Percentiles rank a stretch among this genome's conserved stretches.
Evolutionary conservation across 2,329 filamentous ascomycete species (phyloP).

Genomic region (Monosporascus sp.): DNA sequence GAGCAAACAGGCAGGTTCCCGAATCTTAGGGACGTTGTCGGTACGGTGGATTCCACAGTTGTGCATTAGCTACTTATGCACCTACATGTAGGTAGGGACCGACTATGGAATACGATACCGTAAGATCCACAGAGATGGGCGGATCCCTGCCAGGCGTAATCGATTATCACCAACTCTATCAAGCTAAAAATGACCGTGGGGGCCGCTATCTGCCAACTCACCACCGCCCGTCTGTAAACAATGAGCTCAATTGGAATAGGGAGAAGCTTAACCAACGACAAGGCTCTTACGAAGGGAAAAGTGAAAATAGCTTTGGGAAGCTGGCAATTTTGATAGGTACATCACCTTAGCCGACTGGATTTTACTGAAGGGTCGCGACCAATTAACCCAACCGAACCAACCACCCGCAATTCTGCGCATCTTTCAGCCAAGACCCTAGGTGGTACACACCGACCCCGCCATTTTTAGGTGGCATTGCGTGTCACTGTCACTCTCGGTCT

Average conservation of each 20-base stretch:
- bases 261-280: neutral
- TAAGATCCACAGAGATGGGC: no score
- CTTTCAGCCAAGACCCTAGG: neutral
- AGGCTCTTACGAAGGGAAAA: neutral
- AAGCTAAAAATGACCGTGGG: neutral
- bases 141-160: neutral
- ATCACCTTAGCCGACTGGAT: neutral
- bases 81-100: no score
- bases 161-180: constrained; percentile 2
- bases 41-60: no score
- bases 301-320: neutral
- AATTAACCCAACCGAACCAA: neutral
- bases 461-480: neutral
- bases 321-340: neutral
- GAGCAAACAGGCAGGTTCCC: no score
- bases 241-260: neutral
- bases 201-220: neutral
- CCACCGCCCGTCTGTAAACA: neutral
- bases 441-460: neutral
- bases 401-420: neutral
- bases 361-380: neutral
- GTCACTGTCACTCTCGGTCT: neutral
- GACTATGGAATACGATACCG: no score
- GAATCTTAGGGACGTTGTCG: no score
- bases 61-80: no score